Evolutionary conservation across 352 stramenopile genomes (phyloP), one percentile per base, ranked within the genome.

Genomic region (Phytophthora podocarpi): DNA sequence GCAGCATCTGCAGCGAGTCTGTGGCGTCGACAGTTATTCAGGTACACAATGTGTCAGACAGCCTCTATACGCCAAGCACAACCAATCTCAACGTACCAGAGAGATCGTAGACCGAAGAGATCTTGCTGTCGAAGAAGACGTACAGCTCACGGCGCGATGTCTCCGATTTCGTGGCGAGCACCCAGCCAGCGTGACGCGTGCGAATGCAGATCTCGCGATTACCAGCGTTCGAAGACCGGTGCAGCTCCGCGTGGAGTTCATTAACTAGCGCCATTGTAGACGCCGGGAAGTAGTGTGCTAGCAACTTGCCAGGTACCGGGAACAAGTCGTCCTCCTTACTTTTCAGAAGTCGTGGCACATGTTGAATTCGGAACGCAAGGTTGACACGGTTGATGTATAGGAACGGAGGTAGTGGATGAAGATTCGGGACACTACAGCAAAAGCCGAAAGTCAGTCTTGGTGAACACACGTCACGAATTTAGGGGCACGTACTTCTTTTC

Each of bases 301-400:
- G 59, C 20, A 90, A 53, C 3, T 76, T 72, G 7, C 49, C 56
- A 21, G 80, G 80, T 16, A 74, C 43, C 5, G 80, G 80, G 30
- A 78, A 84, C 36, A 85, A 32, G 16, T 87, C 76, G 9, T 68
- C 51, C 18, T 87, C 76, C 27, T 79, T 84, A 31, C 59, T 63
- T 34, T 79, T 81, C 30, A 90, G 20, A 24, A 88, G 67, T n/a
- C 74, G 69, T 13, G 78, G 80, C n/a, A 88, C 59, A 7, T 80
- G 62, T 6, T 74, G 75, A 43, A 74, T 67, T 23, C 76, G 71
- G 52, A 88, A 90, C 8, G 74, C 70, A 45, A 74, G 49, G 35
- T 87, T 82, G 15, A 82, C 59, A 31, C 76, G 80, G 43, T 90
- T 87, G 23, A 84, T 64, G 27, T 88, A 90, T 45, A 88, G 26